Percentiles rank a stretch among this genome's conserved stretches.
Conservation (phyloP, 495 filamentous ascomycete species). For the Aspergillus heteromorphus region DNA sequence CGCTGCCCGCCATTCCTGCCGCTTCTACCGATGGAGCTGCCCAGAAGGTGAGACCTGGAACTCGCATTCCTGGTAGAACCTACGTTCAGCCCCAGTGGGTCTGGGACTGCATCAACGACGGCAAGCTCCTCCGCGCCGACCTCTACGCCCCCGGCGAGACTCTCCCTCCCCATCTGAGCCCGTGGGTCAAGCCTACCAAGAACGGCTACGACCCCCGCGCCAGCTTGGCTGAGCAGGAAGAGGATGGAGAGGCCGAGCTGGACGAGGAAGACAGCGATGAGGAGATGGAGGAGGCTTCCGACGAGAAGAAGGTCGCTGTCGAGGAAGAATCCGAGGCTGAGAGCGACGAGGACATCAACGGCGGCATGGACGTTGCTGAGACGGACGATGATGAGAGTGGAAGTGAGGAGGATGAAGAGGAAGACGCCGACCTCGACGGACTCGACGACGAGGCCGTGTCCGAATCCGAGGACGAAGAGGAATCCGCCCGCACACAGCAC, state of each 20-base stretch:
- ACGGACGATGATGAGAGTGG: conserved; percentile 43
- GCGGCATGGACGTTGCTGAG: conserved; percentile 57
- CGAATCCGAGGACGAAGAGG: conserved; percentile 51
- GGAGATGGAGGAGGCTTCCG: conserved; percentile 38
- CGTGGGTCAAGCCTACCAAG: conserved; percentile 82
- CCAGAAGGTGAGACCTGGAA: conserved; percentile 43
- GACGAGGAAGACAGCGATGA: conserved; percentile 41
- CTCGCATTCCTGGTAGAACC: conserved; percentile 77
- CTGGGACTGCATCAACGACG: conserved; percentile 92
- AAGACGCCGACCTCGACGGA: conserved; percentile 35
- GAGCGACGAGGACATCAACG: conserved; percentile 51
- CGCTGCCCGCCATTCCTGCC: conserved; percentile 52
- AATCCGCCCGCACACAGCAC: conserved; percentile 50
- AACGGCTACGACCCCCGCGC: conserved; percentile 85
- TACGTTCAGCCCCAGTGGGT: conserved; percentile 98
- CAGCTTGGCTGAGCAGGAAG: conserved; percentile 68
- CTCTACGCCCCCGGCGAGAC: conserved; percentile 84
- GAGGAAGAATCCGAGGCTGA: conserved; percentile 25
- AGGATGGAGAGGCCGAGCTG: conserved; percentile 74
- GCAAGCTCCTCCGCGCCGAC: conserved; percentile 78
- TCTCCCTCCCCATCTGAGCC: conserved; percentile 89
- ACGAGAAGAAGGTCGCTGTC: conserved; percentile 15
- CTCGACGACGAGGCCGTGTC: conserved; percentile 39
- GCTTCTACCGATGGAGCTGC: conserved; percentile 49
- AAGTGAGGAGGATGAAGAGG: conserved; percentile 36